phyloP scores from a whole-genome alignment of 352 stramenopile genomes.

The Phytophthora meadii region DNA sequence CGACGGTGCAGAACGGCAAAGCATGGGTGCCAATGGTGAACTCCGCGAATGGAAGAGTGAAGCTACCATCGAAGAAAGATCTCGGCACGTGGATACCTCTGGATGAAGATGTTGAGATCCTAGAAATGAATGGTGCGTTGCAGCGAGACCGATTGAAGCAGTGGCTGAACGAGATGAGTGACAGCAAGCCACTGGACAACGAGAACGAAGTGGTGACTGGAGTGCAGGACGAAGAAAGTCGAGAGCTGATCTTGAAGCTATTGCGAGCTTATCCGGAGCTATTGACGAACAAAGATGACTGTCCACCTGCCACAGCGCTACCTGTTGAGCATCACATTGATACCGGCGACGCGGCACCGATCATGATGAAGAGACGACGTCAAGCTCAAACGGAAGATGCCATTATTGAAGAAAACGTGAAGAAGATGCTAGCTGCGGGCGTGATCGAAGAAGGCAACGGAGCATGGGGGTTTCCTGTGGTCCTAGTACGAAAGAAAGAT shows the following conservation, averaged over 20 bases:
- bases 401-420: too few relatives aligned
- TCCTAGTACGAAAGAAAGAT: background rate
- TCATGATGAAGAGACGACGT: background rate
- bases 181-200: background rate
- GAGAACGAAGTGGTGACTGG: too few relatives aligned
- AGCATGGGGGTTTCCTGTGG: background rate
- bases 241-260: too few relatives aligned
- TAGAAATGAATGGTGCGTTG: background rate
- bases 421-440: background rate
- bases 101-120: background rate
- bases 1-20: background rate
- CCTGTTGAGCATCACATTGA: background rate
- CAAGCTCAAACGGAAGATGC: background rate
- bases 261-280: too few relatives aligned
- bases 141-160: background rate
- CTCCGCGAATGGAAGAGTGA: background rate
- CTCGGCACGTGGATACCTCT: slow-evolving; percentile 1
- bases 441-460: background rate
- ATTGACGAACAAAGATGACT: background rate
- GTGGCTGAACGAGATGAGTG: background rate
- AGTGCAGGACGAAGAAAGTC: too few relatives aligned
- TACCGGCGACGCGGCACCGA: background rate
- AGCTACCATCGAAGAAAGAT: slow-evolving; percentile 5
- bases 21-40: background rate
- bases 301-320: background rate